Conservation (phyloP, 2,329 filamentous ascomycete species). For the Cladosporium sp. region DNA sequence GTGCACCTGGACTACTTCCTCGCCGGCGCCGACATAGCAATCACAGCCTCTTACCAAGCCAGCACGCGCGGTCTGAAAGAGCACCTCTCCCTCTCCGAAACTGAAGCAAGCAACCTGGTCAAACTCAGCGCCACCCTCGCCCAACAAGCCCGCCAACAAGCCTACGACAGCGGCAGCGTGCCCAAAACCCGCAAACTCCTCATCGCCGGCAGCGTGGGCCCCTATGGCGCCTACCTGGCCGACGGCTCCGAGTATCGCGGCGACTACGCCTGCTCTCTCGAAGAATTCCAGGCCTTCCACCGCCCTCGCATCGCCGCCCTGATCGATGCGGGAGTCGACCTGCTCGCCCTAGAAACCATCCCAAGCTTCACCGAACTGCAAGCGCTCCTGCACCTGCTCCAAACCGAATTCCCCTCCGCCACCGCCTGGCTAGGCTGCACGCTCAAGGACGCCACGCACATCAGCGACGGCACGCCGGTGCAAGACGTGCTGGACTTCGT, state of each 20-base stretch:
- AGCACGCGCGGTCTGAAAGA: slow-evolving; percentile 37
- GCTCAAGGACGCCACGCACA: slow-evolving; percentile 30
- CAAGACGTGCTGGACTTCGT: slow-evolving; percentile 30
- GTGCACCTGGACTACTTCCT: slow-evolving; percentile 43
- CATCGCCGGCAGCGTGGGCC: slow-evolving; percentile 44
- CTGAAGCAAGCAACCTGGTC: slow-evolving; percentile 34
- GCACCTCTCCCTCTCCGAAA: slow-evolving; percentile 32
- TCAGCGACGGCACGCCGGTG: slow-evolving; percentile 41
- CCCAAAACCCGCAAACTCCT: slow-evolving; percentile 23
- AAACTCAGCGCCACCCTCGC: slow-evolving; percentile 39
- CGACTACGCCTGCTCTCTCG: slow-evolving; percentile 31
- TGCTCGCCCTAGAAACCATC: slow-evolving; percentile 44
- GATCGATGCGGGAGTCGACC: slow-evolving; percentile 37
- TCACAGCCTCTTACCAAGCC: slow-evolving; percentile 46
- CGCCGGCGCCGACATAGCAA: slow-evolving; percentile 43
- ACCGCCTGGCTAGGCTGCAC: slow-evolving; percentile 42
- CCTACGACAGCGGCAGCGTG: slow-evolving; percentile 16
- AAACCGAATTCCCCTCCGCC: slow-evolving; percentile 32
- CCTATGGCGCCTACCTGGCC: slow-evolving; percentile 45
- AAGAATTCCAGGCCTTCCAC: slow-evolving; percentile 40
- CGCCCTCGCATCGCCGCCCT: slow-evolving; percentile 39
- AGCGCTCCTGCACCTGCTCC: slow-evolving; percentile 37
- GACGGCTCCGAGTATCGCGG: slow-evolving; percentile 45
- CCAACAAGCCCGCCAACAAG: slow-evolving; percentile 34
- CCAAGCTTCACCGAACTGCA: slow-evolving; percentile 37